These are phyloP conservation scores for Arachnopeziza araneosa DNA, from an alignment of 2,329 filamentous ascomycete genomes.

Conservation along the genomic window DNA sequence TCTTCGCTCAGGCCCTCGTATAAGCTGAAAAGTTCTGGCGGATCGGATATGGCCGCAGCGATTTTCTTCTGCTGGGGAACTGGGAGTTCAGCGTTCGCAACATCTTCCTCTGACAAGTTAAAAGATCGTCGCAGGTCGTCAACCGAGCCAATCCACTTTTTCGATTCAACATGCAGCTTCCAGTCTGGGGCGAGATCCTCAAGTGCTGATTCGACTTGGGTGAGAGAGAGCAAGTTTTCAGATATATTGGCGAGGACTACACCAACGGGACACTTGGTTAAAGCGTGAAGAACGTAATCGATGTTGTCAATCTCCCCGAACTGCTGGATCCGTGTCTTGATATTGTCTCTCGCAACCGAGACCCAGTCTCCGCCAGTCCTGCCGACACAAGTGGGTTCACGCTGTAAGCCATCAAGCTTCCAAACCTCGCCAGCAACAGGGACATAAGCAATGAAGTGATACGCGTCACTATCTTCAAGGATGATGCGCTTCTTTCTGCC, in stretches of 20 bases:
- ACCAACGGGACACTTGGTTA: conserved; percentile 58
- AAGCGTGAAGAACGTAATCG: conserved; percentile 71
- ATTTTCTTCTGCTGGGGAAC: conserved; percentile 1
- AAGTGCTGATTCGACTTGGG: conserved; percentile 31
- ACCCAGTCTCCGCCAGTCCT: conserved; percentile 56
- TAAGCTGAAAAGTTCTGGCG: conserved; percentile 31
- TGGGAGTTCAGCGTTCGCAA: conserved; percentile 9
- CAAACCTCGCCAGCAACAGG: conserved; percentile 70
- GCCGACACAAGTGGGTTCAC: conserved; percentile 57
- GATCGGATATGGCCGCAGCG: conserved; percentile 10
- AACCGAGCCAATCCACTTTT: conserved; percentile 1
- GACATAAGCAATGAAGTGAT: conserved; percentile 88
- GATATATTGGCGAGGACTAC: conserved; percentile 38
- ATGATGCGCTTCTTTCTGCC: conserved; percentile 35
- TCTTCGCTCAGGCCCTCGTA: conserved; percentile 37
- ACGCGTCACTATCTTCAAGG: conserved; percentile 56
- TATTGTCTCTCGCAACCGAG: conserved; percentile 53
- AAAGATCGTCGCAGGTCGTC: conserved; percentile 11
- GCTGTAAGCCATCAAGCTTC: conserved; percentile 83
- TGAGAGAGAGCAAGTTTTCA: conserved; percentile 35
- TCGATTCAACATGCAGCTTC: conserved; percentile 31
- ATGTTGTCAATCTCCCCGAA: conserved; percentile 60
- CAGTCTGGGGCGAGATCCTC: conserved; percentile 37
- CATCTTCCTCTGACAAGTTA: conserved; percentile 15
- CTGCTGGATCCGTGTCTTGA: conserved; percentile 61